Conservation (phyloP, 129 eudicot genomes). For the Artemisia argyi region DNA sequence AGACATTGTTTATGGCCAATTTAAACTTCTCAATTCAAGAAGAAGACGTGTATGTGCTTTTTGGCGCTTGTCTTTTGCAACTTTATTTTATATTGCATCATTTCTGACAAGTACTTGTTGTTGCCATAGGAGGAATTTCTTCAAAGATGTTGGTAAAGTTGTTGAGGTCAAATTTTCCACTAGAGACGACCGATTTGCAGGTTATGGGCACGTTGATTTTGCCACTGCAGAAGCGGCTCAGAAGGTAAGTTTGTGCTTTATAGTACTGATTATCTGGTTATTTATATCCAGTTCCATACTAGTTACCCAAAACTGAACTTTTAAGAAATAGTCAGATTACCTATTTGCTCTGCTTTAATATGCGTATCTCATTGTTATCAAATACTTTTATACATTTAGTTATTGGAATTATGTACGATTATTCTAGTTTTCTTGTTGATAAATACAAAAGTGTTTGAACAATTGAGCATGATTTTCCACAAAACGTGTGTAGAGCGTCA, state of each 20-base stretch:
- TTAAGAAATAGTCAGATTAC: too few relatives aligned
- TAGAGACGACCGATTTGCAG: constrained; percentile 56
- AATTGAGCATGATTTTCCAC: too few relatives aligned
- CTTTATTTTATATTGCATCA: neutral
- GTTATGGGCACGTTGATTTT: constrained; percentile 75
- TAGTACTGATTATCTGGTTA: too few relatives aligned
- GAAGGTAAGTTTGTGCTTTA: constrained; percentile 39
- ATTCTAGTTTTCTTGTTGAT: too few relatives aligned
- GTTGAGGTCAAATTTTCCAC: constrained; percentile 51
- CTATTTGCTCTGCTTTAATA: too few relatives aligned
- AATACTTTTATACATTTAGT: too few relatives aligned
- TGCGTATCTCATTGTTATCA: too few relatives aligned
- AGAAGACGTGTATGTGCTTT: constrained; percentile 57
- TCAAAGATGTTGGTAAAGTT: constrained; percentile 62
- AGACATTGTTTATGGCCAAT: constrained; percentile 71
- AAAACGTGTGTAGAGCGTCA: too few relatives aligned
- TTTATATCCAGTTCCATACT: too few relatives aligned
- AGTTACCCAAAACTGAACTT: too few relatives aligned
- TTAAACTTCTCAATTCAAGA: constrained; percentile 45
- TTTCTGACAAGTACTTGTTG: constrained; percentile 10
- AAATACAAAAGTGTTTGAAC: too few relatives aligned
- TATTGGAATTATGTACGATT: too few relatives aligned
- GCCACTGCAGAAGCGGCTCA: constrained; percentile 61
- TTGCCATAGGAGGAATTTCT: constrained; percentile 46
- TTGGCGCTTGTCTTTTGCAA: neutral